Conservation (phyloP, 176 grass and related monocot species). For the Microstegium vimineum region DNA sequence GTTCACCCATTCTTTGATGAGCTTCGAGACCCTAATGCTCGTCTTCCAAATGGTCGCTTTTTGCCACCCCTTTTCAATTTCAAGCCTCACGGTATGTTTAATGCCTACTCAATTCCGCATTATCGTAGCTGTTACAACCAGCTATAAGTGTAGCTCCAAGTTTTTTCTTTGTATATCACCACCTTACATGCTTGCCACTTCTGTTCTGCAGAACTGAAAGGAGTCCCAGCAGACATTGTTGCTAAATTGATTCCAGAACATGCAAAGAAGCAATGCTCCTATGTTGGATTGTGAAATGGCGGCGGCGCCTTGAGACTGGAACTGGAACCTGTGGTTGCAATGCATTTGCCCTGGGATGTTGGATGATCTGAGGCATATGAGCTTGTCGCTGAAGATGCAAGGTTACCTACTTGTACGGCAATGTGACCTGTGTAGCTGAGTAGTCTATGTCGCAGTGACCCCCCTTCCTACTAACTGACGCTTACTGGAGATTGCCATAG, state of each 20-base stretch:
- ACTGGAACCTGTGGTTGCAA: neutral
- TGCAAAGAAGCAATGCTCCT: conserved; percentile 71
- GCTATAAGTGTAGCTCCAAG: neutral
- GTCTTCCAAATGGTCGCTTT: conserved; percentile 67
- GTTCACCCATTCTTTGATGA: conserved; percentile 87
- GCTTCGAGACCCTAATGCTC: conserved; percentile 59
- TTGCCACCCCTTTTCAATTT: conserved; percentile 76
- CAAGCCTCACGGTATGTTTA: conserved; percentile 59
- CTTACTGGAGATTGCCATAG: conserved; percentile 34
- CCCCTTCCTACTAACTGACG: conserved; percentile 35
- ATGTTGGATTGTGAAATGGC: conserved; percentile 50
- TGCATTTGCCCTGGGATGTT: conserved; percentile 8
- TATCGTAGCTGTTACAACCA: neutral
- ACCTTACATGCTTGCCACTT: neutral
- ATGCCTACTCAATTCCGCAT: neutral
- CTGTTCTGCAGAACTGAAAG: conserved; percentile 67
- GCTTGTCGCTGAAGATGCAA: neutral
- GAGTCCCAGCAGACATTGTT: conserved; percentile 54
- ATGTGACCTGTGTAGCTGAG: conserved; percentile 49
- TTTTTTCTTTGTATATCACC: neutral
- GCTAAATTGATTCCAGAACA: conserved; percentile 88
- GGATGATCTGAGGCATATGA: conserved; percentile 2
- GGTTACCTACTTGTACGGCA: conserved; percentile 28
- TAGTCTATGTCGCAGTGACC: conserved; percentile 31
- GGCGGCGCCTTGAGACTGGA: neutral